phyloP scores from a whole-genome alignment of 192 early-diverging fungal species.

The Backusella mclennaniae region DNA sequence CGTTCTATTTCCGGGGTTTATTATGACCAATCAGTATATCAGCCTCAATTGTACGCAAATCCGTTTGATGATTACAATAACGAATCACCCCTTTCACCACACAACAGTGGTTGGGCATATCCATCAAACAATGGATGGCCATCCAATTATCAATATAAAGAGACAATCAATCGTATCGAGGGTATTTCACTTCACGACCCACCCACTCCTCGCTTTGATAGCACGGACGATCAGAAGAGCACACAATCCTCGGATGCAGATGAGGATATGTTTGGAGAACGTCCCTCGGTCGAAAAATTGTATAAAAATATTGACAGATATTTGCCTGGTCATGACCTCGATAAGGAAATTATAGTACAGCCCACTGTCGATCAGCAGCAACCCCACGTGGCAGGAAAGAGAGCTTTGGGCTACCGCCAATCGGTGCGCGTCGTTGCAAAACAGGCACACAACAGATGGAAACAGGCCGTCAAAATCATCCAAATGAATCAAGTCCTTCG shows the following conservation, averaged over 20 bases:
- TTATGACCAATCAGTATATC: neutral
- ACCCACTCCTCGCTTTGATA: neutral
- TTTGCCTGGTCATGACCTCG: constrained; percentile 72
- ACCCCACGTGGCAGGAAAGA: neutral
- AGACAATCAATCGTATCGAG: neutral
- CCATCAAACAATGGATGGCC: neutral
- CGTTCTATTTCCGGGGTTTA: neutral
- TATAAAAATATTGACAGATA: constrained; percentile 64
- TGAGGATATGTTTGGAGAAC: constrained; percentile 46
- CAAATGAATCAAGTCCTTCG: constrained; percentile 23
- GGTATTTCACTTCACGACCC: constrained; percentile 1
- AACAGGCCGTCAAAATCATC: constrained; percentile 12
- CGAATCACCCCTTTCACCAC: neutral
- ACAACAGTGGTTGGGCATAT: neutral
- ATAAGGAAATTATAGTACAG: constrained; percentile 48
- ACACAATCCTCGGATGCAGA: neutral
- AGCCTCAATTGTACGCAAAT: neutral
- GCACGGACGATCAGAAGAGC: neutral
- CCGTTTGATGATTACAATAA: neutral
- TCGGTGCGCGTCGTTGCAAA: constrained; percentile 47
- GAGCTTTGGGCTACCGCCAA: constrained; percentile 26
- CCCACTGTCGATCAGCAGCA: neutral
- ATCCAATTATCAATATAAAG: too few species aligned
- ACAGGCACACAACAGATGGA: constrained; percentile 32
- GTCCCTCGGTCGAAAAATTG: constrained; percentile 65